Evolutionary conservation across 257 asterid genomes (phyloP).

Genomic region (Cruciata laevipes): DNA sequence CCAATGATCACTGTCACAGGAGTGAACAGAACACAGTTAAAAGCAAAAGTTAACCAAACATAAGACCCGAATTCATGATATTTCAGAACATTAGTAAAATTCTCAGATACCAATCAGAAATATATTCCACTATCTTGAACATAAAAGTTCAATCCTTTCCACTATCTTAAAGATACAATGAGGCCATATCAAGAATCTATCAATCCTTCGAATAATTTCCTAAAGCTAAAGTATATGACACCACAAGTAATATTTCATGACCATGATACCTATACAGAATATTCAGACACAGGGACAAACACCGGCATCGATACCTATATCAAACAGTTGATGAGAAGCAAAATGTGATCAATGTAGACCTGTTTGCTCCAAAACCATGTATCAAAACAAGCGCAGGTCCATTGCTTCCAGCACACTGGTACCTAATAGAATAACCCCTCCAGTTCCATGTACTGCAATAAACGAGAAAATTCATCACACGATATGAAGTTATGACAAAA

Average conservation of each 20-base stretch:
- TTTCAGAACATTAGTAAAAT: neutral
- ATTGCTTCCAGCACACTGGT: conserved; percentile 60
- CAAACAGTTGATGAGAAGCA: conserved; percentile 53
- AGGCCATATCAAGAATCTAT: neutral
- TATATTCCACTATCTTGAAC: neutral
- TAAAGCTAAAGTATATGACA: neutral
- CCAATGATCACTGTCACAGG: conserved; percentile 78
- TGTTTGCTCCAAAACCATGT: conserved; percentile 99
- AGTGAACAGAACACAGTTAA: neutral
- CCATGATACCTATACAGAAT: neutral
- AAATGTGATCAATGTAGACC: conserved; percentile 68
- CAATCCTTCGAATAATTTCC: neutral
- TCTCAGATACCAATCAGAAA: neutral
- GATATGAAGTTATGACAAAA: too few species aligned
- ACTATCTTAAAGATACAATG: neutral
- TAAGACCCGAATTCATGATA: neutral
- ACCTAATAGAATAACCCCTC: conserved; percentile 79
- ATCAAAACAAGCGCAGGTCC: conserved; percentile 84
- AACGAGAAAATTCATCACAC: conserved; percentile 3
- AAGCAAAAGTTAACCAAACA: neutral
- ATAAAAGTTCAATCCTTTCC: neutral
- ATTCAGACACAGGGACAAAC: too few species aligned
- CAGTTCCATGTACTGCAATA: conserved; percentile 71
- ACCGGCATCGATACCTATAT: conserved; percentile 42
- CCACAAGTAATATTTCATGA: too few species aligned